Evolutionary conservation across 108 stramenopile species (phyloP).

Genomic region (Phaeodactylum tricornutum): DNA sequence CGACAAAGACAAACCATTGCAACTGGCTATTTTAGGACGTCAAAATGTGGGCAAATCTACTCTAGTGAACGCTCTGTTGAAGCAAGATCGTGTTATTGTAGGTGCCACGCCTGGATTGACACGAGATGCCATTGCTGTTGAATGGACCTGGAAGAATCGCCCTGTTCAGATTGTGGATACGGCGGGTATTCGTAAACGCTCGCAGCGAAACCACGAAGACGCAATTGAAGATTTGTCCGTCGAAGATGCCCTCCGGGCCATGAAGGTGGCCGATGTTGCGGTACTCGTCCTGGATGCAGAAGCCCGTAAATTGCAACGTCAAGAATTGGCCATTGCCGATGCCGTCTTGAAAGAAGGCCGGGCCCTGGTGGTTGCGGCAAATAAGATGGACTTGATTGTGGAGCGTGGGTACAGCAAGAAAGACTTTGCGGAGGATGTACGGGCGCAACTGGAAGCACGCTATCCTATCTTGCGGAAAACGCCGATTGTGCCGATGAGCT

Average conservation of each 20-base stretch:
- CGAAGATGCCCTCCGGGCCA: constrained; percentile 76
- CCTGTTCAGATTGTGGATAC: constrained; percentile 79
- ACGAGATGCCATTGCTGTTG: constrained; percentile 81
- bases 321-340: constrained; percentile 84
- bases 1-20: constrained; percentile 47
- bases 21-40: constrained; percentile 80
- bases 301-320: constrained; percentile 59
- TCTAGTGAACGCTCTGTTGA: constrained; percentile 67
- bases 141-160: constrained; percentile 57
- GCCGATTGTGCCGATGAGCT: constrained; percentile 74
- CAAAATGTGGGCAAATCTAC: constrained; percentile 89
- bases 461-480: constrained; percentile 78
- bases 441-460: constrained; percentile 61
- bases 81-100: constrained; percentile 69
- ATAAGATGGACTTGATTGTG: constrained; percentile 84
- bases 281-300: constrained; percentile 83
- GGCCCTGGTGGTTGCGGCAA: constrained; percentile 77
- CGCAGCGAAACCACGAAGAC: constrained; percentile 51
- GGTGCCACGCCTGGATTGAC: constrained; percentile 82
- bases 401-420: constrained; percentile 40
- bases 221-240: constrained; percentile 77
- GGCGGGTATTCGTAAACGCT: constrained; percentile 72
- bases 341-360: constrained; percentile 85
- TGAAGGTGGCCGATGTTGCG: constrained; percentile 86
- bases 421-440: constrained; percentile 64